Percentiles rank a stretch among this genome's conserved stretches.
Evolutionary conservation across 129 eudicot genomes (phyloP).

Genomic region (Flaveria bidentis): DNA sequence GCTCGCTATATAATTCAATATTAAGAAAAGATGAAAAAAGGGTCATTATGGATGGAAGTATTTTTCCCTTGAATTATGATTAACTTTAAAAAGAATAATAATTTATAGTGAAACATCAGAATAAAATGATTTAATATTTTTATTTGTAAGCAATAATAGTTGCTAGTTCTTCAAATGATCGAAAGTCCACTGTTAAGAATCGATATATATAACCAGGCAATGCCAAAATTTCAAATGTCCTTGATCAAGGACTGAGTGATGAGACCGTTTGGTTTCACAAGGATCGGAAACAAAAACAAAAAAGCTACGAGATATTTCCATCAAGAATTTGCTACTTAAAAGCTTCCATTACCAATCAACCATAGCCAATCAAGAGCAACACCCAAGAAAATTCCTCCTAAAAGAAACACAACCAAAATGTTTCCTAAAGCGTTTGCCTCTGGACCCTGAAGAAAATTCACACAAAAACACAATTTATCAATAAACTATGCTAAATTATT

Average conservation of each 20-base stretch:
- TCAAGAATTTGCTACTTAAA: slow-evolving; percentile 11
- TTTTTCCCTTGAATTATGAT: no score
- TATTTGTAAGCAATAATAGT: no score
- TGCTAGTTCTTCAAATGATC: no score
- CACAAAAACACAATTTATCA: background rate
- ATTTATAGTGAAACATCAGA: background rate
- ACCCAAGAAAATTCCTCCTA: slow-evolving; percentile 63
- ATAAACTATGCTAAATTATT: background rate
- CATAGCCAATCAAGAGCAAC: slow-evolving; percentile 81
- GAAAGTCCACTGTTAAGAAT: background rate
- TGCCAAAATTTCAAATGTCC: background rate
- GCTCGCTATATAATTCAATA: no score
- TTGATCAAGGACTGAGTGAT: background rate
- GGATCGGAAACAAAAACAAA: background rate
- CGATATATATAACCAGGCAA: background rate
- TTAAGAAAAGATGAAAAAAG: no score
- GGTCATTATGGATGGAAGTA: no score
- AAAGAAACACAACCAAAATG: slow-evolving; percentile 58
- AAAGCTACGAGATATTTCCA: background rate
- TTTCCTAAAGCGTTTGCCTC: slow-evolving; percentile 82
- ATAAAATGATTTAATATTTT: no score
- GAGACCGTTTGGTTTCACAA: background rate
- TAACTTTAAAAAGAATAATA: no score
- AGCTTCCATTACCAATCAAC: slow-evolving; percentile 53
- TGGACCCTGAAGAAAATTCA: slow-evolving; percentile 51